Evolutionary conservation across 2,329 filamentous ascomycete genomes (phyloP), one percentile per base, ranked within the genome.

Genomic region (Cyphellophora europaea): DNA sequence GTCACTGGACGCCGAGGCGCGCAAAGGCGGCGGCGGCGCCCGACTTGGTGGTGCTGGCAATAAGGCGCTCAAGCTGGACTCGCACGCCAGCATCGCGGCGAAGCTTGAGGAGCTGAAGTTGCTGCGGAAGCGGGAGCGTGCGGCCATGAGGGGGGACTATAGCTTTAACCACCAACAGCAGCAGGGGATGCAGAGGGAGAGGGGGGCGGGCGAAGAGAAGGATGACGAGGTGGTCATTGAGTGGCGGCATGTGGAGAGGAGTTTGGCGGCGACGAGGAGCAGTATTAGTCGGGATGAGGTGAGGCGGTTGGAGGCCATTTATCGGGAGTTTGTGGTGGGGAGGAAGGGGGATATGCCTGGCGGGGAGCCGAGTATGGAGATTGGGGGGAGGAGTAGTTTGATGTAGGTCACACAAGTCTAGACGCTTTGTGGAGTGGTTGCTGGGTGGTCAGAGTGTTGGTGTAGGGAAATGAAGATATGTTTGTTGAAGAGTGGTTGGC

Each of bases 331-430:
- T 66, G 79, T 95, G 1, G 83, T 85, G 3, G 88, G 87, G 0
- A 72, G 91, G 48, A 94, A 88, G 57, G 91, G 91, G 5, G 88
- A 96, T 65, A 87, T 98, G 85, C 85, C 79, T 41, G 89, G 82
- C 58, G 91, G 91, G 2, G 85, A 96, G 60, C 87, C 83, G 0
- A 83, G 82, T 37, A 93, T 79, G 58, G 91, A 96, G 61, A 77
- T 98, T 61, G 91, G 91, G 5, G 91, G 88, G 11, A 70, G 91
- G 54, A 89, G 82, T 50, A 96, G 87, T 61, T 67, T 98, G 60
- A 96, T 96, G 91, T 95, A n/a, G n/a, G n/a, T n/a, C n/a, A n/a
- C n/a, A n/a, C n/a, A n/a, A n/a, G n/a, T n/a, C n/a, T n/a, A n/a
- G n/a, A n/a, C n/a, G n/a, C n/a, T n/a, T n/a, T n/a, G n/a, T n/a